Evolutionary conservation across 805 yeast genomes (phyloP).

Genomic region (Monosporozyma unispora): DNA sequence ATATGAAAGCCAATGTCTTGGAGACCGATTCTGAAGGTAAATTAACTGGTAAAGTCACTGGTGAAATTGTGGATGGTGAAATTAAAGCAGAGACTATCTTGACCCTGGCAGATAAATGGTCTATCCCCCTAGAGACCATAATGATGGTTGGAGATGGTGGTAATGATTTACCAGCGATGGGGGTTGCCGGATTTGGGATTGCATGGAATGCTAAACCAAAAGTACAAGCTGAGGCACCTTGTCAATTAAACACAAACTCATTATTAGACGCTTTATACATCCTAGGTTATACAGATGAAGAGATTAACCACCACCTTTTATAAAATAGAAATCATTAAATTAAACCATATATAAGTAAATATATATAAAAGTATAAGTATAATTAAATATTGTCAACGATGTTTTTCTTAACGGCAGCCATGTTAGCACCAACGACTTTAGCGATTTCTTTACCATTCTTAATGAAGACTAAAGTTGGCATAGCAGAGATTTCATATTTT

Average conservation of each 20-base stretch:
- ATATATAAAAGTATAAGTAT: background rate
- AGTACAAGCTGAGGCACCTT: conserved; percentile 78
- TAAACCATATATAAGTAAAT: background rate
- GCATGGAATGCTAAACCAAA: conserved; percentile 98
- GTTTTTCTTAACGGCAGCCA: conserved; percentile 69
- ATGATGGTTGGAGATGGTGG: conserved; percentile 97
- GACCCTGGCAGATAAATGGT: conserved; percentile 49
- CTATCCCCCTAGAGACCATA: conserved; percentile 41
- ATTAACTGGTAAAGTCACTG: conserved; percentile 69
- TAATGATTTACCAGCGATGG: conserved; percentile 90
- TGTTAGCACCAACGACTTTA: conserved; percentile 85
- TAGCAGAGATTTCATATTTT: conserved; percentile 47
- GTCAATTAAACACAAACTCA: conserved; percentile 64
- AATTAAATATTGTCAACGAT: conserved; percentile 44
- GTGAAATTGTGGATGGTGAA: conserved; percentile 78
- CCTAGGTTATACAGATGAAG: conserved; percentile 59
- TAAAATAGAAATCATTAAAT: no score
- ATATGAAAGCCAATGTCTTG: conserved; percentile 77
- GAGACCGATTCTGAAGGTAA: conserved; percentile 37
- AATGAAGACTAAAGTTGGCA: conserved; percentile 67
- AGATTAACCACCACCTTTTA: no score
- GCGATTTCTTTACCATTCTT: conserved; percentile 73
- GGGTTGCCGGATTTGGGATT: conserved; percentile 80
- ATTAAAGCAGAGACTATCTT: conserved; percentile 67
- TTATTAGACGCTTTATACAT: conserved; percentile 72